Base-by-base conservation (phyloP, 768 basidiomycete species). In the Mycena metata region DNA sequence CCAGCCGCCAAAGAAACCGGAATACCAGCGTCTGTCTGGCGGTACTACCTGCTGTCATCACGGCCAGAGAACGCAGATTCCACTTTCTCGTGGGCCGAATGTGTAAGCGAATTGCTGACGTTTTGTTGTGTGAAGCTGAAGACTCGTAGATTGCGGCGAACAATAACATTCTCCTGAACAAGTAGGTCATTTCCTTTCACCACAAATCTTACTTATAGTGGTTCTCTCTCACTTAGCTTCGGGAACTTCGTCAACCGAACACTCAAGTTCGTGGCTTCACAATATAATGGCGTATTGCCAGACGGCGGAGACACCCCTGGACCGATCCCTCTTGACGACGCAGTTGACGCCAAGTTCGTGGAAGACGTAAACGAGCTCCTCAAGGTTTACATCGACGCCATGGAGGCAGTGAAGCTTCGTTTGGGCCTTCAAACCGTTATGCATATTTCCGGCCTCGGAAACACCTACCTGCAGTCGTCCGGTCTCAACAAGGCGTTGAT, bases 231-330 rank as follows among this genome's bases (percentile, higher is more conserved):
- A n/a, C n/a, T n/a, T 60, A 95, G 94, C 81, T 93, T 99, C 73
- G 98, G 98, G 49, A 99, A 99, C 83, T 99, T 98, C 74, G 93
- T 99, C 71, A 99, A 99, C 79, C 92, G 98, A 30, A 85, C 89
- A 19, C 84, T 99, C 76, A 98, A 98, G 79, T 99, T 99, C 76
- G 88, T 96, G 35, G 88, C 91, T 8, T 91, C 94, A 7, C 95
- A 95, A 76, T 97, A 91, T 76, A 87, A 90, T 60, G 80, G 93
- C 55, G 80, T 91, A 47, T 84, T 99, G 42, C 96, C 97, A 0
- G 94, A 96, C 57, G 87, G 92, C 43, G 85, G 83, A 19, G 92
- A 95, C 69, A 80, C 82, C 21, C 85, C 88, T 10, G 94, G 94
- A 8, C 89, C 91, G 19, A 81, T 94, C 52, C 89, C 91, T 10